Evolutionary conservation across 2,329 filamentous ascomycete species (phyloP), one percentile per base, ranked within the genome.

Genomic region (Thielaviopsis ethacetica): DNA sequence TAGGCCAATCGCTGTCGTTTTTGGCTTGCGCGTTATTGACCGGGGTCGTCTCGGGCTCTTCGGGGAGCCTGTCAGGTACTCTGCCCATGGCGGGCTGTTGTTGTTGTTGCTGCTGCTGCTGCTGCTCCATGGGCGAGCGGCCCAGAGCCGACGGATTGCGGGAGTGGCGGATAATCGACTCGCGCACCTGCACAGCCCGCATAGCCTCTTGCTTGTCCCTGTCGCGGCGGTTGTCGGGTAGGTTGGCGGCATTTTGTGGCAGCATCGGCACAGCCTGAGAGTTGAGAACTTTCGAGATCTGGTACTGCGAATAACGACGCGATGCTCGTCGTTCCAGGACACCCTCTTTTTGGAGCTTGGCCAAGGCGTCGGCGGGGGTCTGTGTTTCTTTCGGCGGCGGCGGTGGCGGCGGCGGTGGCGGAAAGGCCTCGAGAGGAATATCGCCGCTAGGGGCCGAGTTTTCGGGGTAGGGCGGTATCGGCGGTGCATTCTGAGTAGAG

Each of bases 321-420:
- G 93, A 98, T 0, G 93, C 93, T 68, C 93, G 81, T 67, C 93
- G 82, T 71, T 98, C 93, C 55, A 98, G 74, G 64, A 96, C 91
- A 21, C 91, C 91, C 38, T 91, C 91, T 70, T 90, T 83, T 71
- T 97, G 93, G 64, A 98, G 72, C 56, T 91, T 90, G 54, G 89
- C 89, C 57, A 98, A 75, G 5, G 93, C 93, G 73, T 95, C 59
- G 27, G 59, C 59, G 17, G 59, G 59, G n/a, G 59, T 94, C 65
- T 90, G 84, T 65, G 87, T 87, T 57, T 89, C 86, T 26, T 85
- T 83, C 2, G 65, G 62, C 1, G 64, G 65, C 15, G 86, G n/a
- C n/a, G n/a, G n/a, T n/a, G 73, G 69, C 0, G 72, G 72, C 2
- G 88, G 88, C 1, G 86, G 86, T 1, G 84, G 85, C 3, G 85